phyloP scores from a whole-genome alignment of 2,329 filamentous ascomycete genomes.

The Teratosphaeria nubilosa region DNA sequence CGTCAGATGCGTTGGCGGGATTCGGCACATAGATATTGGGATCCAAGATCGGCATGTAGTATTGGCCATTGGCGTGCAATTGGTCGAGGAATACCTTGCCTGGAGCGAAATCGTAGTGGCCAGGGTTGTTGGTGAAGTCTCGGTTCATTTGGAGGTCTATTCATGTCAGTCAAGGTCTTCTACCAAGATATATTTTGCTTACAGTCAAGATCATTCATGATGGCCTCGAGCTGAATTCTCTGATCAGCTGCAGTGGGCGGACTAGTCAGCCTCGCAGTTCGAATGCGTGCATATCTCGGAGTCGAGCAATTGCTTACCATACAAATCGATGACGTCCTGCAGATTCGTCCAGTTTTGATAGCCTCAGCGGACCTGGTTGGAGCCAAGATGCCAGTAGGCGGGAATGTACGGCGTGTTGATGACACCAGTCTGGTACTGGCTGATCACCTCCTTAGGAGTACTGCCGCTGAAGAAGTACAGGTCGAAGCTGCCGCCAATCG shows the following conservation, averaged over 20 bases:
- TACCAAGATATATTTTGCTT: background rate
- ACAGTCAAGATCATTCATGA: slow-evolving; percentile 34
- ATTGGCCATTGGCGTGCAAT: slow-evolving; percentile 43
- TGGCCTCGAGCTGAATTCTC: slow-evolving; percentile 8
- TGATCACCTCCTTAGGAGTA: slow-evolving; percentile 58
- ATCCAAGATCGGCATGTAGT: slow-evolving; percentile 51
- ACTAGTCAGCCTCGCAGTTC: slow-evolving; percentile 33
- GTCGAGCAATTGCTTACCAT: slow-evolving; percentile 20
- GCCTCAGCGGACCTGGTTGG: slow-evolving; percentile 75
- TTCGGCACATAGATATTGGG: slow-evolving; percentile 60
- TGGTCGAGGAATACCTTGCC: slow-evolving; percentile 41
- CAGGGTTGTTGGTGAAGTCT: slow-evolving; percentile 46
- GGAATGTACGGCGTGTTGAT: slow-evolving; percentile 67
- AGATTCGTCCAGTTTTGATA: slow-evolving; percentile 60
- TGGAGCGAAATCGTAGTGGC: slow-evolving; percentile 46
- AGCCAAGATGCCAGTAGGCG: slow-evolving; percentile 56
- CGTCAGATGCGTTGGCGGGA: slow-evolving; percentile 52
- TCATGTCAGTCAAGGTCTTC: background rate
- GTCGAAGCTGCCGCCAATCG: slow-evolving; percentile 27
- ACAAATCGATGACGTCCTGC: slow-evolving; percentile 45
- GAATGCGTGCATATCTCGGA: slow-evolving; percentile 30
- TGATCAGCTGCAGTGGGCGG: slow-evolving; percentile 14
- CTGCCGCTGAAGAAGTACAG: slow-evolving; percentile 54
- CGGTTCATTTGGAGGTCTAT: slow-evolving; percentile 44
- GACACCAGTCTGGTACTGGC: slow-evolving; percentile 55